Evolutionary conservation across 2,329 filamentous ascomycete species (phyloP), one percentile per base, ranked within the genome.

Genomic region (Beauveria sp.): DNA sequence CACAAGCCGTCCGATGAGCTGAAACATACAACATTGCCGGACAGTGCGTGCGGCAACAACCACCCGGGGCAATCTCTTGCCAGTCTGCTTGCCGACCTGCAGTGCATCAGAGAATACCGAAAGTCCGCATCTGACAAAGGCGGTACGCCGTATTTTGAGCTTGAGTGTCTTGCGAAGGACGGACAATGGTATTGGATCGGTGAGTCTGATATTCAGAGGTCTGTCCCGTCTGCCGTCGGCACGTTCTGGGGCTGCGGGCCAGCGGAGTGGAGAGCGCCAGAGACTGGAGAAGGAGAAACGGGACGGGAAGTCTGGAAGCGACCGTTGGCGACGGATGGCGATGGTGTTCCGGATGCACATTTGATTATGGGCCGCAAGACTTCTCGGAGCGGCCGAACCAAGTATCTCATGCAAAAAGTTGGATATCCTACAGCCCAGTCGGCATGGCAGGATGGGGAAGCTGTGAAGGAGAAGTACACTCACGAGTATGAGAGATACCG

Each of bases 271-370:
- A 56, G 12, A 46, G 38, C 34, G n/a, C 53, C 38, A 20, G 53
- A 56, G 24, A 56, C 34, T 56, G 42, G 42, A 56, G 40, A 30
- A 46, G 43, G 53, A 20, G 53, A 56, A 46, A 56, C 40, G 40
- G 53, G 53, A 56, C 40, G 42, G 42, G 53, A 56, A 26, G 53
- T 56, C 40, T 56, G 42, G 53, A 56, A 56, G 53, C 53, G 53
- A 46, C 53, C 53, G 24, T 22, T 56, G 6, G 40, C 42, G 53
- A 56, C 40, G 40, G 53, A 56, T 46, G 42, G 40, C 20, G 53
- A 56, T 46, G 53, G 53, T 46, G 42, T 56, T 56, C 53, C 26
- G 22, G 53, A 56, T 56, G 53, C 40, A 56, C 53, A 16, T 46
- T 56, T 56, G 42, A 56, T 56, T 43, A 56, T 46, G 26, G 40